Base-by-base conservation (phyloP, 768 basidiomycete genomes). In the Rhizopogon sp. region DNA sequence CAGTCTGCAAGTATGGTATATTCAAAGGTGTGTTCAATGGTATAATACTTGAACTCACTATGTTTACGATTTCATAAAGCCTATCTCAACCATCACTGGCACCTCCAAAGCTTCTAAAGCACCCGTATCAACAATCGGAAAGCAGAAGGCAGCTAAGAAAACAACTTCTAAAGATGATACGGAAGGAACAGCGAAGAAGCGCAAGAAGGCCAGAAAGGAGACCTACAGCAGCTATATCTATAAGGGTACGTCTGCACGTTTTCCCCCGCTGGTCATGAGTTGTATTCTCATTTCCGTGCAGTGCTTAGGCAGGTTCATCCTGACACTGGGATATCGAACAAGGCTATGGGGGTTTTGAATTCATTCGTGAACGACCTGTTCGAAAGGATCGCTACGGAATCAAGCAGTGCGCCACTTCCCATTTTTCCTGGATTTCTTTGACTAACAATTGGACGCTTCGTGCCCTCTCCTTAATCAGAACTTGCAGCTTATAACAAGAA, bases 231-330 rank as follows among this genome's bases (percentile, higher is more conserved):
- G 80, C n/a, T 85, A 85, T 73, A 83, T 86, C 63, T 82, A 81
- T 73, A 81, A 80, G 66, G 78, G 78, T 80, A 46, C 42, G 70
- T 63, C 25, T 9, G 13, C 13, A 37, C 13, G 35, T 37, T 37
- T 11, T 13, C 13, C 35, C 3, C 35, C 25, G 25, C 25, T 25
- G 25, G 25, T 25, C 25, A 25, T 25, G 25, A 25, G 3, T 25
- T 2, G 3, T 46, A 29, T 44, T 49, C 29, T 39, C 16, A 25
- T n/a, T 5, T 40, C 10, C 29, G 16, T 56, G 16, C 44, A 78
- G 85, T 85, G 61, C 73, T 86, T 65, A 85, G 78, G 73, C 85
- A 87, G 72, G 85, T 87, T 58, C 85, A 86, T 76, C 85, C 85
- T 50, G 85, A 85, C 66, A 85, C 83, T 57, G 84, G 84, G 72